Conservation (phyloP, 2,329 filamentous ascomycete genomes). For the Alternaria sp. region DNA sequence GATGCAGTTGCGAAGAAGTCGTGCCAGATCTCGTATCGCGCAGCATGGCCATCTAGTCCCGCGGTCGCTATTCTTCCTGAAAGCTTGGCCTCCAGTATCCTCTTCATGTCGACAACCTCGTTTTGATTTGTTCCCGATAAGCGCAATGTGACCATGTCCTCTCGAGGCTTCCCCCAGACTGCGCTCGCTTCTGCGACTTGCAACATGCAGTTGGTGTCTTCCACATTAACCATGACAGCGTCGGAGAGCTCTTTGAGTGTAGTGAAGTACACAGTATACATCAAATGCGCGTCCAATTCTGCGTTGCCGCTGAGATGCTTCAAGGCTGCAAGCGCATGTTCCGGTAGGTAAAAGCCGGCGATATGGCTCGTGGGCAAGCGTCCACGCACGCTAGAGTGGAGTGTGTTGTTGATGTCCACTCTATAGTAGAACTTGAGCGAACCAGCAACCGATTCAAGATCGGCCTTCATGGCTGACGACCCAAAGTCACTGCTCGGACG, state of each 20-base stretch:
- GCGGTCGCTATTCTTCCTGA: neutral
- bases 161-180: conserved; percentile 1
- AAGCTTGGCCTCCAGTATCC: conserved; percentile 5
- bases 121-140: conserved; percentile 4
- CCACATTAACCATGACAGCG: neutral
- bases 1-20: conserved; percentile 9
- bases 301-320: neutral
- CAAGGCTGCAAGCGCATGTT: conserved; percentile 10
- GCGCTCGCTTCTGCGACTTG: neutral
- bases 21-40: conserved; percentile 12
- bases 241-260: conserved; percentile 5
- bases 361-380: neutral
- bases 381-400: neutral
- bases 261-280: conserved; percentile 11
- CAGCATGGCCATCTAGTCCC: neutral
- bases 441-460: conserved; percentile 4
- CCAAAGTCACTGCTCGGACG: neutral
- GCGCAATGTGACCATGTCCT: conserved; percentile 5
- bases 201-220: neutral
- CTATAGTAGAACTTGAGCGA: conserved; percentile 1
- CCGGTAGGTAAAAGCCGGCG: conserved; percentile 10
- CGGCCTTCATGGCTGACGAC: neutral
- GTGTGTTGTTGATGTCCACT: too few relatives aligned
- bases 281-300: neutral
- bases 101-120: conserved; percentile 2